These are phyloP conservation scores for Herpetomonas samuelpessoai DNA, from an alignment of 208 protist genomes.

Conservation along the genomic window DNA sequence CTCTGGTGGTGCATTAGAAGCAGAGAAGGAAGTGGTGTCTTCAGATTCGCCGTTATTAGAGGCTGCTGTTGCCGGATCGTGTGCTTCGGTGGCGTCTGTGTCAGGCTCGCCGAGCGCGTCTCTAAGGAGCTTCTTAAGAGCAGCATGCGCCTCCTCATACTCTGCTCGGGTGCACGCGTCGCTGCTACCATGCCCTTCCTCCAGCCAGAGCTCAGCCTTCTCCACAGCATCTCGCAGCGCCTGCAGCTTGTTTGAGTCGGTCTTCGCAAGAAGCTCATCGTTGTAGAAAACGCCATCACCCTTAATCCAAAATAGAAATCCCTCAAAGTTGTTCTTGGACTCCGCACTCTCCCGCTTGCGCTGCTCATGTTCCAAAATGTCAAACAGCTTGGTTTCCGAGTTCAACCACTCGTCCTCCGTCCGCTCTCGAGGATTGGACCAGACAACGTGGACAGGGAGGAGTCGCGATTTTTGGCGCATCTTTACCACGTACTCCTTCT, in stretches of 20 bases:
- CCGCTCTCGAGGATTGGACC: slow-evolving; percentile 31
- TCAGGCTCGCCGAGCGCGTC: too few relatives aligned
- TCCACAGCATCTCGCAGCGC: slow-evolving; percentile 23
- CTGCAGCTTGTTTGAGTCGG: slow-evolving; percentile 24
- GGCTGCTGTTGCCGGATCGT: too few relatives aligned
- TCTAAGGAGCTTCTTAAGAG: slow-evolving; percentile 43
- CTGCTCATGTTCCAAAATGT: slow-evolving; percentile 53
- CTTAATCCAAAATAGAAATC: slow-evolving; percentile 77
- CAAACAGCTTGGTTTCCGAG: slow-evolving; percentile 34
- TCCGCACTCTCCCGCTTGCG: slow-evolving; percentile 48
- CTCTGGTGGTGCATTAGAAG: too few relatives aligned
- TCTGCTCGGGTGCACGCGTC: slow-evolving; percentile 49
- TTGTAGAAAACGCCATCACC: slow-evolving; percentile 65
- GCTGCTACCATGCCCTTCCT: slow-evolving; percentile 64
- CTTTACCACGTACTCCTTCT: background rate
- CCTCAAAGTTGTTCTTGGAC: slow-evolving; percentile 84
- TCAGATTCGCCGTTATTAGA: too few relatives aligned
- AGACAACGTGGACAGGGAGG: slow-evolving; percentile 22
- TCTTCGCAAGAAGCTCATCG: slow-evolving; percentile 11
- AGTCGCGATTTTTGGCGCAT: background rate
- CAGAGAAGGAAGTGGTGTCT: too few relatives aligned
- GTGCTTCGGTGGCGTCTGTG: too few relatives aligned
- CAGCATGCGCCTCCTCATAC: slow-evolving; percentile 43
- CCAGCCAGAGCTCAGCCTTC: slow-evolving; percentile 60
- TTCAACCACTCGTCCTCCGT: slow-evolving; percentile 23